phyloP scores from a whole-genome alignment of 305 asterid genomes.

The Solanum hybrid region DNA sequence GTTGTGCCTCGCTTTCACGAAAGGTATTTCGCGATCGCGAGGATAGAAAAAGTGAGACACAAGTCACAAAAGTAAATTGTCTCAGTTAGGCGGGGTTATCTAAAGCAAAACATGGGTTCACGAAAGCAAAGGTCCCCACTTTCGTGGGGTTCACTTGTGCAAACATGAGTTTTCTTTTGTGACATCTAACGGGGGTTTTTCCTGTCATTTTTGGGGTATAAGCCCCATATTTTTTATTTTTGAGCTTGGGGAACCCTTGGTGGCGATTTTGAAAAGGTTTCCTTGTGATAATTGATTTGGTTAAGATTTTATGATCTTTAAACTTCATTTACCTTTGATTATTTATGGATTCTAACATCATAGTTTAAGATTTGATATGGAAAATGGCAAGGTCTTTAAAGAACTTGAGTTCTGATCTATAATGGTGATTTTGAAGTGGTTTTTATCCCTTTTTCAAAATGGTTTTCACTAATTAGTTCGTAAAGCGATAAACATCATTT shows the following conservation, averaged over 20 bases:
- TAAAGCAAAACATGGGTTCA: not conserved
- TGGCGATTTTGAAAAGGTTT: not conserved
- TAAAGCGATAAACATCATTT: not conserved
- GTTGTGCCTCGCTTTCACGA: not conserved
- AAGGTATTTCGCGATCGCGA: not conserved
- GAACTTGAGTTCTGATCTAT: not conserved
- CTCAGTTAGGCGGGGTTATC: not conserved
- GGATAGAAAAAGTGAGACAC: not conserved
- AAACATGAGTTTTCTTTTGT: not conserved
- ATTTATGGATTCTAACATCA: not conserved
- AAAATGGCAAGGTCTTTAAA: not conserved
- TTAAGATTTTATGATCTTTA: too few species aligned
- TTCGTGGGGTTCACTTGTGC: not conserved
- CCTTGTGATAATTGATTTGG: not conserved
- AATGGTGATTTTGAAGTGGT: not conserved
- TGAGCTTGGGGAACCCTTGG: not conserved
- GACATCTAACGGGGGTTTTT: not conserved
- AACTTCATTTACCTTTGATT: not conserved
- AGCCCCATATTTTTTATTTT: not conserved
- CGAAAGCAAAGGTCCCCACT: not conserved
- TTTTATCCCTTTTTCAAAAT: not conserved
- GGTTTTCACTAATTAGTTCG: not conserved
- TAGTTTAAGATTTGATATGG: too few species aligned
- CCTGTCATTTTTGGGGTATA: not conserved
- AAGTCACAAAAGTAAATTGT: too few species aligned